These are phyloP conservation scores for Erythrophleum fordii DNA, from an alignment of 306 rosid species.

Conservation along the genomic window DNA sequence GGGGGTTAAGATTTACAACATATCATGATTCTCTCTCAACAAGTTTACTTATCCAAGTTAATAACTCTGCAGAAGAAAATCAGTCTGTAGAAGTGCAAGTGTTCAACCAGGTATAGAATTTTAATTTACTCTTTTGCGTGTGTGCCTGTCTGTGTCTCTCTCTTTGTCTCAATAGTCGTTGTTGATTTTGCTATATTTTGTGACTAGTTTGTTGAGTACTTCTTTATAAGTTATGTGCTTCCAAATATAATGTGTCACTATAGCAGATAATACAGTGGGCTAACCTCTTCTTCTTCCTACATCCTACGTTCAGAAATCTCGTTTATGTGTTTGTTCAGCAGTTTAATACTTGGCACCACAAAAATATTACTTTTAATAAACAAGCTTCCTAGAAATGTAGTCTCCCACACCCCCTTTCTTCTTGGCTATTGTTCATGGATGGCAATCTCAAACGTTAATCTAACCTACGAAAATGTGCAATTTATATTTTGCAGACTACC, in stretches of 20 bases:
- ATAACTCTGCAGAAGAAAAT: neutral
- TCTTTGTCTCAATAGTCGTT: neutral
- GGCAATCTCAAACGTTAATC: neutral
- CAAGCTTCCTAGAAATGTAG: slow-evolving; percentile 2
- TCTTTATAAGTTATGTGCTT: neutral
- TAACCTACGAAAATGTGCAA: neutral
- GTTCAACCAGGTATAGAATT: neutral
- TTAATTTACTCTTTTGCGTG: neutral
- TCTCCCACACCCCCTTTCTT: neutral
- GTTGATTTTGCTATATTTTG: neutral
- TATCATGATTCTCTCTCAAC: neutral
- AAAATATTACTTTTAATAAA: neutral
- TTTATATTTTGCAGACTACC: slow-evolving; percentile 3
- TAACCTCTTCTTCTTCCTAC: neutral
- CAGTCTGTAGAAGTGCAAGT: neutral
- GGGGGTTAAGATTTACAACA: neutral
- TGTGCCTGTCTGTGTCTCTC: neutral
- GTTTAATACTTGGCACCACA: neutral
- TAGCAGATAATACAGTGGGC: too few relatives aligned
- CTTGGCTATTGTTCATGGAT: neutral
- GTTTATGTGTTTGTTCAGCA: neutral
- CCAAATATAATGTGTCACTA: neutral
- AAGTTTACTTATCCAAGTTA: neutral
- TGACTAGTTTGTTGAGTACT: neutral
- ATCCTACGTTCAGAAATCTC: neutral